Evolutionary conservation across 2,329 filamentous ascomycete species (phyloP).

Genomic region (Cytospora piceicola): DNA sequence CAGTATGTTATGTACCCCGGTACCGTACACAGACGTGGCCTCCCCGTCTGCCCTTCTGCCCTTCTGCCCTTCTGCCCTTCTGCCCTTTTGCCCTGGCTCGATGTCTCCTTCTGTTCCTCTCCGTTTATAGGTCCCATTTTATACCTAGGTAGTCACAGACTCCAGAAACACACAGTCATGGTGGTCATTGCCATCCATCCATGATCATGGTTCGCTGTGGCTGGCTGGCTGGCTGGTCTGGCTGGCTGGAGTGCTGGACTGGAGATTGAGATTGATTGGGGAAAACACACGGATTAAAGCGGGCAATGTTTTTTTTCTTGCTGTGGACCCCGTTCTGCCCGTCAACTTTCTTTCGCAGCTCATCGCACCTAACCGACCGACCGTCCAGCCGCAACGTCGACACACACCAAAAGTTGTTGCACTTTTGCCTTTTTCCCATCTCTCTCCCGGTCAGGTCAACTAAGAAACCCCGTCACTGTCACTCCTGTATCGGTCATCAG

Average conservation of each 20-base stretch:
- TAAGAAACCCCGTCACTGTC: conserved; percentile 2
- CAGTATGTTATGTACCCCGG: not conserved
- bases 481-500: conserved; percentile 1
- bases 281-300: conserved; percentile 5
- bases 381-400: conserved; percentile 3
- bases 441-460: conserved; percentile 2
- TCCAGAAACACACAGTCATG: not conserved
- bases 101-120: too few relatives aligned
- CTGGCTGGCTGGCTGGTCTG: conserved; percentile 16
- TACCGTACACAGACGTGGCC: conserved; percentile 5
- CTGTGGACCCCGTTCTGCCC: conserved; percentile 8
- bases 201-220: conserved; percentile 12
- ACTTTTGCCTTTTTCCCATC: conserved; percentile 5
- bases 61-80: too few relatives aligned
- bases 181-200: too few relatives aligned
- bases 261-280: conserved; percentile 14
- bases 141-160: not conserved
- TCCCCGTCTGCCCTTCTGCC: not conserved
- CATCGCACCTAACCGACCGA: conserved; percentile 16
- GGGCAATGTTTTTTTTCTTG: not conserved
- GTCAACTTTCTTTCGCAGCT: conserved; percentile 2
- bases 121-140: too few relatives aligned
- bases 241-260: not conserved
- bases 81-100: too few relatives aligned
- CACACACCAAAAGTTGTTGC: conserved; percentile 12